Base-by-base conservation (phyloP, 805 yeast genomes). In the Starmerella apis region DNA sequence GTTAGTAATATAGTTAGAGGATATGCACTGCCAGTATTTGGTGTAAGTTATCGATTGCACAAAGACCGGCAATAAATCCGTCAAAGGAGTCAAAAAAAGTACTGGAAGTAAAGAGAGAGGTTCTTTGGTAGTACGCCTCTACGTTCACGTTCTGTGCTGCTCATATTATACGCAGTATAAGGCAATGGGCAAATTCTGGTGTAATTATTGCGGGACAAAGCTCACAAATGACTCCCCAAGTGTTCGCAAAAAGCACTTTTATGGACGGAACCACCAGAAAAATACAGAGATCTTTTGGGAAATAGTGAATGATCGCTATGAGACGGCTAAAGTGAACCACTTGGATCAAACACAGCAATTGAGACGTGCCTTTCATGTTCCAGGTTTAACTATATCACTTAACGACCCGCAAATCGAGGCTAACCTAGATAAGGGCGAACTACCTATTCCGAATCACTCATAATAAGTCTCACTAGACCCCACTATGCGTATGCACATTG, bases 201-300 rank as follows among this genome's bases (percentile, higher is more conserved):
- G 63, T 49, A 39, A 52, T 19, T 60, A 53, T 47, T 60, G 63
- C 43, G 46, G 51, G 10, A 46, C 48, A 6, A 51, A 39, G 32
- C 52, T 60, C 16, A 52, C 58, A 14, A 54, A 53, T 41, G 59
- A 58, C 47, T 54, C 63, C 16, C 46, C 51, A 8, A 28, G 54
- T 22, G 55, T 51, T 10, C 50, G 60, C 20, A 22, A 35, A 6
- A 52, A 55, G 52, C 63, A 60, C 44, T 45, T 56, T 28, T 19
- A 18, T 5, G 63, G 63, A 2, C 49, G 46, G 46, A 53, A 51
- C 36, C 63, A 60, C 32, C 25, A 39, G 10, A 23, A 20, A 10
- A 45, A 49, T 14, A 57, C 53, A 4, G 49, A 50, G 10, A 52
- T 41, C 20, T 60, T 58, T 52, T 60, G 61, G 62, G 39, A 31